phyloP scores from a whole-genome alignment of 306 rosid genomes.

The Canavalia gladiata region DNA sequence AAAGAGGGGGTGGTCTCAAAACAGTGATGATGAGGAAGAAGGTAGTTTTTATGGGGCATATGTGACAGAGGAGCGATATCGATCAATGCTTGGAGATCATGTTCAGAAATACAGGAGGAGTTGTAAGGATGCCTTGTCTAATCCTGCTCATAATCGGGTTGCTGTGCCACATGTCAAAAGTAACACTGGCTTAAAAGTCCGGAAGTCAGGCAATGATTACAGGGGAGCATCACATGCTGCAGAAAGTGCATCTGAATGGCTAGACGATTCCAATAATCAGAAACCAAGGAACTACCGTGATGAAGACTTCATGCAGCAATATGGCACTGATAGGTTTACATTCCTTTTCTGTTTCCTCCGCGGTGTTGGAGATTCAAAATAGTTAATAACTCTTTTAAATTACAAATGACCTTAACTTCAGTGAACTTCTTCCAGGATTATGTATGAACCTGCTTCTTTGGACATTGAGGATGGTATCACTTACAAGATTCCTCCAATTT shows the following conservation, averaged over 20 bases:
- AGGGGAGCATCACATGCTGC: slow-evolving; percentile 67
- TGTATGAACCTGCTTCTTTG: slow-evolving; percentile 85
- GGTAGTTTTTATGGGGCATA: slow-evolving; percentile 60
- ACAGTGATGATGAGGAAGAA: slow-evolving; percentile 76
- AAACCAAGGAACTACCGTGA: slow-evolving; percentile 68
- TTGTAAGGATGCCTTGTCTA: slow-evolving; percentile 72
- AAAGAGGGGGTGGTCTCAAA: slow-evolving; percentile 71
- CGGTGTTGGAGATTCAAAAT: slow-evolving; percentile 18
- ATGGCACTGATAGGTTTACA: slow-evolving; percentile 70
- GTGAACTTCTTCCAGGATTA: slow-evolving; percentile 64
- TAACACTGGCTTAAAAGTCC: slow-evolving; percentile 63
- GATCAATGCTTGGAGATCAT: slow-evolving; percentile 98
- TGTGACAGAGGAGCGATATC: slow-evolving; percentile 83
- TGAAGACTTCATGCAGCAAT: slow-evolving; percentile 53
- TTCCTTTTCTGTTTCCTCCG: slow-evolving; percentile 47
- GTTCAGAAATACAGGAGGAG: slow-evolving; percentile 88
- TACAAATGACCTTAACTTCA: slow-evolving; percentile 28
- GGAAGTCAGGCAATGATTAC: slow-evolving; percentile 68
- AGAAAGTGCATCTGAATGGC: slow-evolving; percentile 76
- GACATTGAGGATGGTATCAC: slow-evolving; percentile 89
- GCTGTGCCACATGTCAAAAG: slow-evolving; percentile 59
- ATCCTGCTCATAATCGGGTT: slow-evolving; percentile 64
- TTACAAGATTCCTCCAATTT: slow-evolving; percentile 89
- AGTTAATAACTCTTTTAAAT: neutral
- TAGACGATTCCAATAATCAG: slow-evolving; percentile 61